phyloP scores from a whole-genome alignment of 495 filamentous ascomycete genomes.

The Tuber indicum region DNA sequence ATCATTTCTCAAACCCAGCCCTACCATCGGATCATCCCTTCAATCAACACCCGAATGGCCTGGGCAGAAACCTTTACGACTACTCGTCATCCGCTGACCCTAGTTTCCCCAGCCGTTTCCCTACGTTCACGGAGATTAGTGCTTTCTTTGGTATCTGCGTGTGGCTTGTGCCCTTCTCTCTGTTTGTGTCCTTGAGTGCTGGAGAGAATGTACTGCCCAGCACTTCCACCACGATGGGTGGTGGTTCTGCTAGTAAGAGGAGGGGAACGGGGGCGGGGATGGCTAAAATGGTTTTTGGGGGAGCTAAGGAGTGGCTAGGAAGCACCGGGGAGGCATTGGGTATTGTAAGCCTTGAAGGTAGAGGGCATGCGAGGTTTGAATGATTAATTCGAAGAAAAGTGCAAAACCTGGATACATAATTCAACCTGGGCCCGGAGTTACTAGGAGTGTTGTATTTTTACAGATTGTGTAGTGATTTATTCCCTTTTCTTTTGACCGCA shows the following conservation, averaged over 20 bases:
- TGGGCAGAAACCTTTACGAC: conserved; percentile 26
- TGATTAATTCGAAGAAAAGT: conserved; percentile 3
- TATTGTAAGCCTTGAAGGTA: conserved; percentile 44
- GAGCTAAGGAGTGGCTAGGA: conserved; percentile 62
- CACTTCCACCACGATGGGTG: conserved; percentile 58
- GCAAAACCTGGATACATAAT: background rate
- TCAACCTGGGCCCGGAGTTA: background rate
- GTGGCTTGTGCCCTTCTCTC: conserved; percentile 90
- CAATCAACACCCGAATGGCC: conserved; percentile 29
- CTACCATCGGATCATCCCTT: conserved; percentile 44
- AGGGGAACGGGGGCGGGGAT: conserved; percentile 68
- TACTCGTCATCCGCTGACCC: conserved; percentile 46
- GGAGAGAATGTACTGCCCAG: conserved; percentile 90
- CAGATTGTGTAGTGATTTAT: background rate
- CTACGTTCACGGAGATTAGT: conserved; percentile 88
- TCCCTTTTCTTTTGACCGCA: background rate
- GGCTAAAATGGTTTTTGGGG: conserved; percentile 82
- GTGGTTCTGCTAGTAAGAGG: conserved; percentile 45
- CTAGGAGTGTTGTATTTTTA: background rate
- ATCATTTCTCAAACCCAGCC: conserved; percentile 69
- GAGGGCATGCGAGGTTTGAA: conserved; percentile 36
- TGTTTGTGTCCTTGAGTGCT: conserved; percentile 88
- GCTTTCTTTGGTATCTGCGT: conserved; percentile 95
- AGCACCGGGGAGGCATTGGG: conserved; percentile 69
- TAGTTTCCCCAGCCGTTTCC: conserved; percentile 58